Evolutionary conservation across 179 eudicot species (phyloP), one percentile per base, ranked within the genome.

Genomic region (Beta lomatogona): DNA sequence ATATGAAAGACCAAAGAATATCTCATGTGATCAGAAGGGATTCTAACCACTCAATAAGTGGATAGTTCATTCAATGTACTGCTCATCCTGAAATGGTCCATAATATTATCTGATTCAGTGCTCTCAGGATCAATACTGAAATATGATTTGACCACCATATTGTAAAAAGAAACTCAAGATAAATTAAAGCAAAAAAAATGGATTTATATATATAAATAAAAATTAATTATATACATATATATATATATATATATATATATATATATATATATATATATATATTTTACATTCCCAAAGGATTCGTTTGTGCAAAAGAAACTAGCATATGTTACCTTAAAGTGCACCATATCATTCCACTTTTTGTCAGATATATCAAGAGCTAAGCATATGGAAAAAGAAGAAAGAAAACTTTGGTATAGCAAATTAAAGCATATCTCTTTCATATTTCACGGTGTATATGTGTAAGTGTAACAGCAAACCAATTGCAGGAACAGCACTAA

Each of bases 21-120:
- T 76, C 64, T 77, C 71, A 55, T 59, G 66, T 76, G 71, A 68
- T 76, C 61, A 46, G 71, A 59, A 25, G 11, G 73, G 69, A 70
- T 75, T 41, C n/a, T 71, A 82, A 82, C 84, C 71, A 77, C 80
- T 77, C 72, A 82, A 77, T 82, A 3, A 81, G 65, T 75, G 76
- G 36, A 70, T 82, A 69, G n/a, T 72, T 69, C 80, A 82, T 82
- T 76, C 84, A 82, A 77, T 70, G 84, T 82, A 82, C 80, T 82
- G 73, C 22, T 52, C 71, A 9, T 28, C 77, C 54, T 74, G 80
- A 16, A 45, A 70, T 45, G 82, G 22, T 71, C 82, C 82, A 71
- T 79, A 45, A 59, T 57, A 60, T 60, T 55, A 11, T 36, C 25
- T 10, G 14, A 52, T 77, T 63, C 80, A 50, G 21, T 66, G 5